Evolutionary conservation across 164 flowering plant species (phyloP), one percentile per base, ranked within the genome.

Genomic region (Santalum album): DNA sequence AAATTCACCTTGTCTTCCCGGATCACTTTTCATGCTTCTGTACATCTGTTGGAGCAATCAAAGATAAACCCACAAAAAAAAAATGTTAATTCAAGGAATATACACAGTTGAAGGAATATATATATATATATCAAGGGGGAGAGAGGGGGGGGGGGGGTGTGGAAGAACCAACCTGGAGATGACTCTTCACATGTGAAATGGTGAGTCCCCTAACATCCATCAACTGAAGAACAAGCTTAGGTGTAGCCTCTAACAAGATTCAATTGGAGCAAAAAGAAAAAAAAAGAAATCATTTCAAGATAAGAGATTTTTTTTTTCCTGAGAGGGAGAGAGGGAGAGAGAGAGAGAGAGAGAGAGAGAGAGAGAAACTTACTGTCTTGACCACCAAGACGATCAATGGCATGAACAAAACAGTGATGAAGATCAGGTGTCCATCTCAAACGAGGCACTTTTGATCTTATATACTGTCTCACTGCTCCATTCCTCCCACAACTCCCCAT

Each of bases 101-200:
- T n/a, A n/a, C n/a, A n/a, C n/a, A n/a, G n/a, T n/a, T n/a, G n/a
- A 55, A 22, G 34, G 14, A 42, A 39, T 4, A 39, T 12, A 39
- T 11, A 39, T 11, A 1, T 12, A 39, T 2, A 7, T 39, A 39
- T 5, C 4, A 14, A 38, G 42, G 14, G 42, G 16, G 16, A 38
- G 17, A 15, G 14, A 38, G 17, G n/a, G n/a, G n/a, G n/a, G n/a
- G n/a, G n/a, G n/a, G n/a, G n/a, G n/a, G n/a, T n/a, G n/a, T n/a
- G n/a, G n/a, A n/a, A n/a, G n/a, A n/a, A n/a, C n/a, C 17, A 46
- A 71, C 78, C 81, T 76, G 81, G 59, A 76, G 58, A 63, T 76
- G 81, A 62, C 81, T 76, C 58, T 76, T 76, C 12, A 76, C 80
- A 68, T 76, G 80, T 18, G 80, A 71, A 49, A 76, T 76, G 65